These are phyloP conservation scores for Drechmeria coniospora DNA, from an alignment of 2,329 filamentous ascomycete species.

Conservation along the genomic window DNA sequence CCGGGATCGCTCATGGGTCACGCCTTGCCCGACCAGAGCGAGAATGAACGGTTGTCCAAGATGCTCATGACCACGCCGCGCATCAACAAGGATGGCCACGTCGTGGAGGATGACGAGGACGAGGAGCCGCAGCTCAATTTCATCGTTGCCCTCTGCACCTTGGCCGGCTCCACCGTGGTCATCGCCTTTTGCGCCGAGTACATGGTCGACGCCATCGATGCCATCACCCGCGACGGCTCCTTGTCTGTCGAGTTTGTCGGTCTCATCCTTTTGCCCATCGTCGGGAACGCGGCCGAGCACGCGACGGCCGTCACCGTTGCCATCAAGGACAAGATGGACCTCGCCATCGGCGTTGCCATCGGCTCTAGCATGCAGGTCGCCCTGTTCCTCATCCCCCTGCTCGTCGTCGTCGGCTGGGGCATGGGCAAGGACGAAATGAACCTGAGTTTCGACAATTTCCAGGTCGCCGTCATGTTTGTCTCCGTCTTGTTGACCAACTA, in stretches of 20 bases:
- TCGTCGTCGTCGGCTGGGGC: constrained; percentile 66
- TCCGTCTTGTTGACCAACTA: constrained; percentile 77
- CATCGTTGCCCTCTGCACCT: constrained; percentile 53
- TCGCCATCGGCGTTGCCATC: constrained; percentile 67
- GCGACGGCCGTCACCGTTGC: constrained; percentile 68
- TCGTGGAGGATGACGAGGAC: constrained; percentile 49
- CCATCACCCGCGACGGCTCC: constrained; percentile 41
- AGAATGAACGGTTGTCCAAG: constrained; percentile 29
- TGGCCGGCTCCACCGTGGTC: constrained; percentile 58
- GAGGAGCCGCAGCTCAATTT: constrained; percentile 64
- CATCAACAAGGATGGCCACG: constrained; percentile 16
- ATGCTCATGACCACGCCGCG: constrained; percentile 25
- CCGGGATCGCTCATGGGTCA: constrained; percentile 23
- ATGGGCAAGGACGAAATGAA: constrained; percentile 60
- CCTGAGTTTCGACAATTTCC: constrained; percentile 76
- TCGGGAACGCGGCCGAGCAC: constrained; percentile 73
- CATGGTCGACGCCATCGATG: constrained; percentile 58
- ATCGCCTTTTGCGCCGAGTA: constrained; percentile 74
- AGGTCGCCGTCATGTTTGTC: constrained; percentile 73
- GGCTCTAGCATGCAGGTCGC: constrained; percentile 71
- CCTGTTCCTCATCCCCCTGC: constrained; percentile 60
- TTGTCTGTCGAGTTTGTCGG: constrained; percentile 64
- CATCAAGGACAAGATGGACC: constrained; percentile 73
- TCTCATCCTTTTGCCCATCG: constrained; percentile 65
- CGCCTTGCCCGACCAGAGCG: constrained; percentile 16